phyloP scores from a whole-genome alignment of 768 basidiomycete genomes.

The Russula ochroleuca region DNA sequence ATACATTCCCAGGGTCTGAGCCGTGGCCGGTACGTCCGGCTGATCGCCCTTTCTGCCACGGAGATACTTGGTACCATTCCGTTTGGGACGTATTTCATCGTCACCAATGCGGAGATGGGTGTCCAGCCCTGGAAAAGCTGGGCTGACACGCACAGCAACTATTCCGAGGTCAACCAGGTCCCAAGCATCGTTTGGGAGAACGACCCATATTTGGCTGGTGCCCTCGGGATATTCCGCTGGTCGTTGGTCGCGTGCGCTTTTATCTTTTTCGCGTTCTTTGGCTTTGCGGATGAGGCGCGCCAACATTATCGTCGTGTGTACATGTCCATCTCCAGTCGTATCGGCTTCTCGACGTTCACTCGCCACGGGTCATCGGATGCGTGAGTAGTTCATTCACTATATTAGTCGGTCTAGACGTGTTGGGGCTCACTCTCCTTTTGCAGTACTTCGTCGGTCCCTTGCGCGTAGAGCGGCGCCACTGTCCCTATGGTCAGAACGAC shows the following conservation, averaged over 20 bases:
- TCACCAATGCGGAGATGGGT: background rate
- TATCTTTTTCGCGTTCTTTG: too few relatives aligned
- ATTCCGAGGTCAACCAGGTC: too few relatives aligned
- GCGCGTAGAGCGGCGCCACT: background rate
- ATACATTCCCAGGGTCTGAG: slow-evolving; percentile 26
- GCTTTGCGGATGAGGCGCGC: too few relatives aligned
- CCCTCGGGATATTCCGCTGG: too few relatives aligned
- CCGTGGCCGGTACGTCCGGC: background rate
- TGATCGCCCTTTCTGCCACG: background rate
- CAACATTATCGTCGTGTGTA: too few relatives aligned
- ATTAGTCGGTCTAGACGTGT: background rate
- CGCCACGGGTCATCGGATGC: too few relatives aligned
- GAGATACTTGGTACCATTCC: slow-evolving; percentile 1
- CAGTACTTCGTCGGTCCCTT: slow-evolving; percentile 10
- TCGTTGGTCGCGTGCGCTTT: too few relatives aligned
- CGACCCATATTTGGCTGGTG: too few relatives aligned
- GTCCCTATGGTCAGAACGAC: background rate
- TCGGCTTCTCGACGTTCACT: too few relatives aligned
- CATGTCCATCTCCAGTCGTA: too few relatives aligned
- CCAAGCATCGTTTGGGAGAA: too few relatives aligned
- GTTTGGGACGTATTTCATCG: background rate
- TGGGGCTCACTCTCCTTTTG: background rate
- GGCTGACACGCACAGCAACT: too few relatives aligned
- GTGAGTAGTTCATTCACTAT: background rate
- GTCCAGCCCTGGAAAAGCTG: slow-evolving; percentile 26